Evolutionary conservation across 768 basidiomycete genomes (phyloP).

Genomic region (Leccinum subtestaceum): DNA sequence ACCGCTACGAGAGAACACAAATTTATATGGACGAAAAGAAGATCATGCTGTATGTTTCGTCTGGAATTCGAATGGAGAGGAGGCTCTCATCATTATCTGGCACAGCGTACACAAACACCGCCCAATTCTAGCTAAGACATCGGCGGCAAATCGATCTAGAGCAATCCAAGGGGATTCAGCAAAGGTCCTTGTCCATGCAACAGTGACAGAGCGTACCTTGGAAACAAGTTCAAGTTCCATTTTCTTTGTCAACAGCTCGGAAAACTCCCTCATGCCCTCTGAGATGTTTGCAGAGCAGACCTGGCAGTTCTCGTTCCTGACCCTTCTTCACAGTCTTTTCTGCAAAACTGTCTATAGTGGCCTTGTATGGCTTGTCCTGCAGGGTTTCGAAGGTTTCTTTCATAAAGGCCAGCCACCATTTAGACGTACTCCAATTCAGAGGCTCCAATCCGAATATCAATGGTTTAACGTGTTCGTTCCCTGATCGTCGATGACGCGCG

Average conservation of each 20-base stretch:
- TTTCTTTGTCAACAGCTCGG: background rate
- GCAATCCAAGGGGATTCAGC: background rate
- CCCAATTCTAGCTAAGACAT: background rate
- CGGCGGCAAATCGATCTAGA: background rate
- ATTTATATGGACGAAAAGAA: background rate
- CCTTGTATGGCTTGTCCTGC: no score
- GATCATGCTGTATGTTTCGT: background rate
- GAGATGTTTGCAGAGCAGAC: background rate
- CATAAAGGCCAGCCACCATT: no score
- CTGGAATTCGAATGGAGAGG: background rate
- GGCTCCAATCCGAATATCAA: no score
- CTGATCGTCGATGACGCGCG: background rate
- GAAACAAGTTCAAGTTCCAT: slow-evolving; percentile 10
- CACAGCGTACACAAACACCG: background rate
- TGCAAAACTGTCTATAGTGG: no score
- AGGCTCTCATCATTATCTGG: background rate
- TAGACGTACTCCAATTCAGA: no score
- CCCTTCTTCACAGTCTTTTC: slow-evolving; percentile 1
- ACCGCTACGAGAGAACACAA: background rate
- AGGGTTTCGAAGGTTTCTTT: no score
- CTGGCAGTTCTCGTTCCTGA: background rate
- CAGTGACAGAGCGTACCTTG: slow-evolving; percentile 1
- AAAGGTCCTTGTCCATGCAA: background rate
- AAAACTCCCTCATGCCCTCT: slow-evolving; percentile 14
- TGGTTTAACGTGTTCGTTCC: background rate